A percentile compares a stretch with the other conserved stretches of the same genome.
These are phyloP conservation scores for Diphasiastrum complanatum DNA, from an alignment of 83 land plant species.

Conservation along the genomic window DNA sequence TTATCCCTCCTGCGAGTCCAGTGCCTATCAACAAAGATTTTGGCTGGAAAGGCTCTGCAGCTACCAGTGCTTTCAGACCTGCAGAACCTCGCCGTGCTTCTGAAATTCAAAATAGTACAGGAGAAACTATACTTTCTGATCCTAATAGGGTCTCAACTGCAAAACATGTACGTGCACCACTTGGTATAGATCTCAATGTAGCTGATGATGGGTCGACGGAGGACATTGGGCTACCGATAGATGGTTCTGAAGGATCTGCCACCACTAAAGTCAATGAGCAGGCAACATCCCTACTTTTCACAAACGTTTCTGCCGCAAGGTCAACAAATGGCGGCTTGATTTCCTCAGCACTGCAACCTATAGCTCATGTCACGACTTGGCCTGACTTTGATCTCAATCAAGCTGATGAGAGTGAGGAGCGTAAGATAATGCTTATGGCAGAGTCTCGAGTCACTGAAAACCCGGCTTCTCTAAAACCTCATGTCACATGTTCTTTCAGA, in stretches of 20 bases:
- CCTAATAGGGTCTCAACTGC: slow-evolving; percentile 6
- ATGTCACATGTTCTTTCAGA: slow-evolving; percentile 10
- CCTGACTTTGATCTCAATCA: slow-evolving; percentile 29
- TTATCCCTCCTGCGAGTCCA: slow-evolving; percentile 28
- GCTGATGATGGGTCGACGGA: slow-evolving; percentile 30
- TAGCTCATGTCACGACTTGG: slow-evolving; percentile 6
- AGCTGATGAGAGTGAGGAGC: slow-evolving; percentile 33
- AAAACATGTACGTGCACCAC: slow-evolving; percentile 16
- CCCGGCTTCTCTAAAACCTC: slow-evolving; percentile 17
- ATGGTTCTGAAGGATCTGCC: slow-evolving; percentile 15
- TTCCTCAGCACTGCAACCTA: slow-evolving; percentile 1
- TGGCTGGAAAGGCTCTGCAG: slow-evolving; percentile 42
- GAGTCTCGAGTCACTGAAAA: slow-evolving; percentile 14
- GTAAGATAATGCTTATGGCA: slow-evolving; percentile 5
- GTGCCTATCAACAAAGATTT: slow-evolving; percentile 23
- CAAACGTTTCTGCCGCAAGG: slow-evolving; percentile 20
- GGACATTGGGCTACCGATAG: slow-evolving; percentile 16
- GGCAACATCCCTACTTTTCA: slow-evolving; percentile 14
- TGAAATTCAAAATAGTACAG: slow-evolving; percentile 16
- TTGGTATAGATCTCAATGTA: slow-evolving; percentile 35
- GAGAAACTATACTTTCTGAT: slow-evolving; percentile 22
- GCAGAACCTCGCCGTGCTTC: slow-evolving; percentile 32
- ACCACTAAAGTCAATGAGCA: slow-evolving; percentile 17
- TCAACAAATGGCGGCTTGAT: slow-evolving; percentile 8
- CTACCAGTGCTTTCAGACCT: slow-evolving; percentile 38